Percentiles rank a stretch among this genome's conserved stretches.
These are phyloP conservation scores for Trichoderma virens DNA, from an alignment of 495 filamentous ascomycete species.

Conservation along the genomic window DNA sequence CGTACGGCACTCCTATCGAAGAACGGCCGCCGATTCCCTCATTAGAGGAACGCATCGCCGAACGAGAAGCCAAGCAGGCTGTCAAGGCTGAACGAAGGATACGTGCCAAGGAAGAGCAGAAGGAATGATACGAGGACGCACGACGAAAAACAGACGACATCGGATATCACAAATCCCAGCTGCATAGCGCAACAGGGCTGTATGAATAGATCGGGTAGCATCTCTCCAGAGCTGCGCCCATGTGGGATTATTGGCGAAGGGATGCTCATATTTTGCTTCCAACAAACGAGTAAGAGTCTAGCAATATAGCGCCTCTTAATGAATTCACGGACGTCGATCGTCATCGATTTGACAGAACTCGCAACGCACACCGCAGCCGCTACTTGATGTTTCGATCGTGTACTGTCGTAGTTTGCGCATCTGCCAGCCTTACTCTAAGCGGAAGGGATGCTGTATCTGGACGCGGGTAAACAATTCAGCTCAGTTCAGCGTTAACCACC, in stretches of 20 bases:
- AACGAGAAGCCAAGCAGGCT: conserved; percentile 38
- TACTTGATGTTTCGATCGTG: background rate
- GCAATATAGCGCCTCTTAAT: background rate
- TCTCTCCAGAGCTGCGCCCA: background rate
- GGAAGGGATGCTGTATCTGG: background rate
- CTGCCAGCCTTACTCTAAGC: background rate
- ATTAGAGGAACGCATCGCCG: conserved; percentile 50
- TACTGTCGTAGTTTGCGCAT: background rate
- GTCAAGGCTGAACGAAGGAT: conserved; percentile 44
- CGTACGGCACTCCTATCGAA: conserved; percentile 55
- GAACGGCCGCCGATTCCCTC: conserved; percentile 57
- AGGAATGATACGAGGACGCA: background rate
- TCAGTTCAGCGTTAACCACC: conserved; percentile 51
- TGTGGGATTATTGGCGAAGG: background rate
- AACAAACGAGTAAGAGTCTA: background rate
- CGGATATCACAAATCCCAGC: background rate
- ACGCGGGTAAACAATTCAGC: background rate
- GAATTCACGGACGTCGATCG: background rate
- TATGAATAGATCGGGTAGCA: background rate
- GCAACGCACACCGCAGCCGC: background rate
- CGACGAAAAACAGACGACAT: background rate
- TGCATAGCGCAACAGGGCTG: background rate
- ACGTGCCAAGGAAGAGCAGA: conserved; percentile 13
- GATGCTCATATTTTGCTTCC: background rate
- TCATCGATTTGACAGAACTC: background rate